These are phyloP conservation scores for Microbotryum saponariae DNA, from an alignment of 1,284 basidiomycete species.

Conservation along the genomic window DNA sequence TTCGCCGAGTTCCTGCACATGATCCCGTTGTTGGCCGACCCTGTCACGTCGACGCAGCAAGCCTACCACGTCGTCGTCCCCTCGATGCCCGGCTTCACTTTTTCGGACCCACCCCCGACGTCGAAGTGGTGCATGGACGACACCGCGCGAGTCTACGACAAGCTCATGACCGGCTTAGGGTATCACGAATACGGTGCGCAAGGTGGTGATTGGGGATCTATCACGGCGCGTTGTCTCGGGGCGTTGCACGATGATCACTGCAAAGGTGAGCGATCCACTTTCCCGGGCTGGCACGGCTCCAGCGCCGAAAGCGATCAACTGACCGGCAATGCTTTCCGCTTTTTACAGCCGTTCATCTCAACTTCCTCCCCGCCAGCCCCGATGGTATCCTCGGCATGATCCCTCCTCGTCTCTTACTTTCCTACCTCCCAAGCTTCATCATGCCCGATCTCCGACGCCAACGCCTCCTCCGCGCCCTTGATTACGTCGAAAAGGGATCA, in stretches of 20 bases:
- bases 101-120: conserved; percentile 25
- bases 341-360: conserved; percentile 19
- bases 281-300: too few species aligned
- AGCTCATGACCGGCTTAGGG: conserved; percentile 31
- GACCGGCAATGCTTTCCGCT: too few species aligned
- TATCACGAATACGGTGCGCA: conserved; percentile 30
- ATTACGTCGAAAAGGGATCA: conserved; percentile 17
- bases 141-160: conserved; percentile 29
- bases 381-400: conserved; percentile 6
- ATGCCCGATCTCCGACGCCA: conserved; percentile 5
- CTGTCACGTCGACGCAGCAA: neutral
- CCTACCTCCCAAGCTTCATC: conserved; percentile 14
- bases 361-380: conserved; percentile 18
- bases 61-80: conserved; percentile 33
- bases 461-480: neutral
- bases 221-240: conserved; percentile 17
- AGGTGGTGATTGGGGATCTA: conserved; percentile 29
- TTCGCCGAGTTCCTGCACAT: conserved; percentile 30
- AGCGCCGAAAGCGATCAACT: too few species aligned
- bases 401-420: conserved; percentile 12
- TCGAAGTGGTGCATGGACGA: conserved; percentile 23
- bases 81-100: conserved; percentile 29
- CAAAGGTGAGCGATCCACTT: conserved; percentile 1
- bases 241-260: conserved; percentile 14
- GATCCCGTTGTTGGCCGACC: conserved; percentile 17